Evolutionary conservation across 495 filamentous ascomycete species (phyloP), one percentile per base, ranked within the genome.

Genomic region (Cairneyella variabilis): DNA sequence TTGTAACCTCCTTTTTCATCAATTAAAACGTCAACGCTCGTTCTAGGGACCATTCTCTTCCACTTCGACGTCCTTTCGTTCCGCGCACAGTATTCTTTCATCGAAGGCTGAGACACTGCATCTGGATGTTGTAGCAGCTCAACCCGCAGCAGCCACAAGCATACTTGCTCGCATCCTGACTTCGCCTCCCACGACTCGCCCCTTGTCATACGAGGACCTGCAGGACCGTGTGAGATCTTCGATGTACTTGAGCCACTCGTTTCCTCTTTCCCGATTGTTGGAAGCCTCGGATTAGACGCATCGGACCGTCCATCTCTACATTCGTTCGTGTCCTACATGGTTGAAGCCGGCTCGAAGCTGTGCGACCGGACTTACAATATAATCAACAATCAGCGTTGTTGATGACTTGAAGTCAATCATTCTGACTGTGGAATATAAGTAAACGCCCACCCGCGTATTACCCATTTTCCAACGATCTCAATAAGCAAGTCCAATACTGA

Each of bases 211-310:
- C 37, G 16, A 48, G 11, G 9, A 17, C 20, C 43, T 26, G 20
- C 14, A 7, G 10, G 23, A 47, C 43, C 12, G 5, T 16, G 46
- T 25, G 17, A 39, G 26, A 17, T 32, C 11, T 40, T 7, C 7
- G 7, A 14, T 14, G 14, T 40, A 47, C 43, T 47, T 47, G 21
- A 47, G 43, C 16, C 20, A 20, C 18, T 43, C 18, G 20, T 20
- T 26, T 69, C 6, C 22, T 68, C 30, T 40, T 73, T 10, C 56
- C 71, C 0, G 63, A 68, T 12, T 20, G 22, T 20, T 23, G 12
- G 12, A 22, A n/a, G 11, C 23, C 28, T 7, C 28, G 28, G 28
- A 6, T 7, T 32, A 32, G 6, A 32, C 14, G 6, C 28, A 32
- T 32, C 28, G 28, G 28, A 6, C 28, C 28, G 28, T n/a, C n/a